Percentiles rank a stretch among this genome's conserved stretches.
phyloP scores from a whole-genome alignment of 768 basidiomycete genomes.

The Crepidotus variabilis region DNA sequence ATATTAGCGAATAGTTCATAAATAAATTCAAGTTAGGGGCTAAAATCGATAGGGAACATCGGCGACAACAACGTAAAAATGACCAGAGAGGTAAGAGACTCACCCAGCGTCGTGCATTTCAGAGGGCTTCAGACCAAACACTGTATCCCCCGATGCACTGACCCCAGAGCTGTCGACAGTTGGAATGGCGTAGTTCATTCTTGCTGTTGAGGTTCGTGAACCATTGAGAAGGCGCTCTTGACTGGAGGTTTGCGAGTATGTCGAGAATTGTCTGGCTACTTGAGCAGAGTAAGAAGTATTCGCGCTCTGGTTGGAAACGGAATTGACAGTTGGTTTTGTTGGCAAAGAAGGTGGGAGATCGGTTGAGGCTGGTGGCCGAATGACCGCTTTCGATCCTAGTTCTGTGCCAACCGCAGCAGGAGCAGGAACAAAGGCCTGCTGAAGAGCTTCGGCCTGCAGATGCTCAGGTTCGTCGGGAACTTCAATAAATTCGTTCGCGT shows the following conservation, averaged over 20 bases:
- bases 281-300: constrained; percentile 56
- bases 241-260: constrained; percentile 61
- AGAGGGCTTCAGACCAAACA: constrained; percentile 58
- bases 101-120: constrained; percentile 86
- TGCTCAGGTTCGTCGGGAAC: background rate
- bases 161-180: background rate
- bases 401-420: constrained; percentile 7
- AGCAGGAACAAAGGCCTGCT: constrained; percentile 24
- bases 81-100: constrained; percentile 31
- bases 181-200: background rate
- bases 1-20: background rate
- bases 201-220: background rate
- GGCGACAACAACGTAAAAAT: constrained; percentile 10
- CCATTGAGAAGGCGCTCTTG: constrained; percentile 47
- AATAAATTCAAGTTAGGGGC: background rate
- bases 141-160: constrained; percentile 26
- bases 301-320: constrained; percentile 8
- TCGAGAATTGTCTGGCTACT: constrained; percentile 62
- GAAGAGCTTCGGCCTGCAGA: constrained; percentile 16
- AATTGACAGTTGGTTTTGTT: constrained; percentile 17
- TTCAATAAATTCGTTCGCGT: constrained; percentile 37
- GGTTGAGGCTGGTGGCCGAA: constrained; percentile 22
- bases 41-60: background rate
- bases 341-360: constrained; percentile 20
- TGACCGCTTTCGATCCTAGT: constrained; percentile 16